A percentile compares a stretch with the other conserved stretches of the same genome.
Conservation (phyloP, 2,329 filamentous ascomycete species). For the Penicillium sp. region DNA sequence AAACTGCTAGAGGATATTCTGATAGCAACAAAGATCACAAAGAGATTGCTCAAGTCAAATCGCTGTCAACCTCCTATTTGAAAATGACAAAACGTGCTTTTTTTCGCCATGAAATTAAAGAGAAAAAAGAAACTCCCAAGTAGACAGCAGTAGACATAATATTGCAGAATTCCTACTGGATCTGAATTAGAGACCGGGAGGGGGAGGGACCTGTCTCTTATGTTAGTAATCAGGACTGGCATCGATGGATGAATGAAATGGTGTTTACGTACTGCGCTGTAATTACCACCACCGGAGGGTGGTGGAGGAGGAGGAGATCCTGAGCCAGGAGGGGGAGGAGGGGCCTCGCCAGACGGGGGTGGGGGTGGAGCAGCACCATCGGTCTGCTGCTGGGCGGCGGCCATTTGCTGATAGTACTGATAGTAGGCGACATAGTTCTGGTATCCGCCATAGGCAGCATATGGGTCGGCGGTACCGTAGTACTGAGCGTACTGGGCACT, state of each 20-base stretch:
- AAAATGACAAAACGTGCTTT: slow-evolving; percentile 9
- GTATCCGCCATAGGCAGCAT: slow-evolving; percentile 88
- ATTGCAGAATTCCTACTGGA: background rate
- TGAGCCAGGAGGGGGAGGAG: slow-evolving; percentile 63
- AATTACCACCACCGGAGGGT: slow-evolving; percentile 45
- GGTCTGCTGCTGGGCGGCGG: slow-evolving; percentile 44
- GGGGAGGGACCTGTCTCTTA: slow-evolving; percentile 48
- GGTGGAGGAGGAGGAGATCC: slow-evolving; percentile 60
- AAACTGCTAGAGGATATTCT: slow-evolving; percentile 2
- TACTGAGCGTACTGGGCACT: slow-evolving; percentile 81
- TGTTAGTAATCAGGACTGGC: background rate
- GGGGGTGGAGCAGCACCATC: slow-evolving; percentile 56
- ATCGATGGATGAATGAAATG: background rate
- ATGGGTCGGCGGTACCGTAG: slow-evolving; percentile 75
- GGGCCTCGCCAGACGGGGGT: slow-evolving; percentile 55
- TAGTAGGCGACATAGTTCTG: slow-evolving; percentile 63
- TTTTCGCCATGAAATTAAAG: background rate
- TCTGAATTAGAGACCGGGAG: slow-evolving; percentile 47
- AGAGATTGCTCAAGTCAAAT: slow-evolving; percentile 12
- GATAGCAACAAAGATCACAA: slow-evolving; percentile 15
- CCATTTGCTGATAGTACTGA: slow-evolving; percentile 70
- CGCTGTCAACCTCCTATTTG: slow-evolving; percentile 15
- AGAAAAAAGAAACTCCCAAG: background rate
- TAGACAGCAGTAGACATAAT: background rate
- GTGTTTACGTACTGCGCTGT: slow-evolving; percentile 60